A percentile compares a stretch with the other conserved stretches of the same genome.
Conservation (phyloP, 257 asterid species). For the Ehretia macrophylla region DNA sequence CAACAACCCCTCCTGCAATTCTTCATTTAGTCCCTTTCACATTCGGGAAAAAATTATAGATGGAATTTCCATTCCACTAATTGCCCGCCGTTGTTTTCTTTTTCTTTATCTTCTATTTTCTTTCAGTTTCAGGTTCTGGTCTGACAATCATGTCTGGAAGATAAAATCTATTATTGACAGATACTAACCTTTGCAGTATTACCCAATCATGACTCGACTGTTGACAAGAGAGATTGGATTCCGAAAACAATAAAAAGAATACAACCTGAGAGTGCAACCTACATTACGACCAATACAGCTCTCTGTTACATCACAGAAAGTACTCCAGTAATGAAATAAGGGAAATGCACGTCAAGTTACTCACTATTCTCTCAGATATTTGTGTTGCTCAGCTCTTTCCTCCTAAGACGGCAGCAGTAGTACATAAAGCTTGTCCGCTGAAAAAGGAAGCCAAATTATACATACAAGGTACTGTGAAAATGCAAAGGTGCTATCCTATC, state of each 20-base stretch:
- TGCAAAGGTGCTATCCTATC: not conserved
- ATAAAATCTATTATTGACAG: too few species aligned
- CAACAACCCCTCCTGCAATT: too few species aligned
- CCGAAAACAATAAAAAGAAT: constrained; percentile 87
- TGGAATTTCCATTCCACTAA: too few species aligned
- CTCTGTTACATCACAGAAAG: constrained; percentile 10
- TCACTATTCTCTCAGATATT: constrained; percentile 84
- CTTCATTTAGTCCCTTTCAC: too few species aligned
- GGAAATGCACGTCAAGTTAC: constrained; percentile 17
- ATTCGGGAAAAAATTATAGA: too few species aligned
- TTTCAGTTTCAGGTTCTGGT: not conserved
- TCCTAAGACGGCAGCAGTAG: constrained; percentile 95
- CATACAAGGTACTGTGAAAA: not conserved
- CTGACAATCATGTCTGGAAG: not conserved
- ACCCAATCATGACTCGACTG: constrained; percentile 42
- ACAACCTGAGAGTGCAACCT: constrained; percentile 93
- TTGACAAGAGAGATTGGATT: constrained; percentile 82
- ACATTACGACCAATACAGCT: constrained; percentile 5
- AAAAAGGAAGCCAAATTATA: constrained; percentile 24
- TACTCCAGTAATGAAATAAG: not conserved
- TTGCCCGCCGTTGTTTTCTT: too few species aligned
- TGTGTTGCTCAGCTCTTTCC: constrained; percentile 88
- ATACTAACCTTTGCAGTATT: constrained; percentile 24
- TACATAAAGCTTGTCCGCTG: constrained; percentile 96
- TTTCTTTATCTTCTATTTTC: not conserved